Conservation (phyloP, 106 monocot genomes). For the Acorus gramineus region DNA sequence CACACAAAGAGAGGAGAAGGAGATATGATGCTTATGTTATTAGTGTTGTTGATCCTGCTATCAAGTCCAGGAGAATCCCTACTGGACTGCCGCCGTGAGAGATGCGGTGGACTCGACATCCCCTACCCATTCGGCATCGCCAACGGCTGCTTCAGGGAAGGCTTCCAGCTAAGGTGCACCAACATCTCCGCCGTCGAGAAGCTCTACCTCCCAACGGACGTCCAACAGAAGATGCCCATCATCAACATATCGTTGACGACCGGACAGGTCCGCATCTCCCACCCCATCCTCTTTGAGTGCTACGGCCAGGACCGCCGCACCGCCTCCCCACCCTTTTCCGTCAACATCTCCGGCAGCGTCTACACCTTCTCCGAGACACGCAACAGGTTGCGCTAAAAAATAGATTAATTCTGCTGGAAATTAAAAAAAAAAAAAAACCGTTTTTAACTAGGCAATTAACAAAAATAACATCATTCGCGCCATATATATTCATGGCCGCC, state of each 20-base stretch:
- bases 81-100: too few relatives aligned
- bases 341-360: conserved; percentile 7
- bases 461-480: too few relatives aligned
- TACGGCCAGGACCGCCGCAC: conserved; percentile 8
- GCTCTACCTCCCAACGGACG: background rate
- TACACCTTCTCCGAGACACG: too few relatives aligned
- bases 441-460: too few relatives aligned
- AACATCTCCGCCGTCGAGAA: background rate
- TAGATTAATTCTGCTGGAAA: too few relatives aligned
- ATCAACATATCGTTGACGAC: conserved; percentile 11
- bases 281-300: conserved; percentile 13
- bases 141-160: conserved; percentile 17
- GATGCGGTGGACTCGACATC: conserved; percentile 15
- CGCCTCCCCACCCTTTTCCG: conserved; percentile 9
- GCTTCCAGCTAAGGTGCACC: conserved; percentile 22
- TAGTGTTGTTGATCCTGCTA: too few relatives aligned
- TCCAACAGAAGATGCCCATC: conserved; percentile 7
- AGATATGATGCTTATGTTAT: too few relatives aligned
- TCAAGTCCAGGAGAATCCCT: too few relatives aligned
- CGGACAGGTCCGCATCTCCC: conserved; percentile 20
- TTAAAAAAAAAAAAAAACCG: too few relatives aligned
- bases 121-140: conserved; percentile 32
- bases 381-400: background rate
- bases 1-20: too few relatives aligned
- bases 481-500: too few relatives aligned